These are phyloP conservation scores for Sambucus nigra DNA, from an alignment of 129 eudicot species.

Conservation along the genomic window DNA sequence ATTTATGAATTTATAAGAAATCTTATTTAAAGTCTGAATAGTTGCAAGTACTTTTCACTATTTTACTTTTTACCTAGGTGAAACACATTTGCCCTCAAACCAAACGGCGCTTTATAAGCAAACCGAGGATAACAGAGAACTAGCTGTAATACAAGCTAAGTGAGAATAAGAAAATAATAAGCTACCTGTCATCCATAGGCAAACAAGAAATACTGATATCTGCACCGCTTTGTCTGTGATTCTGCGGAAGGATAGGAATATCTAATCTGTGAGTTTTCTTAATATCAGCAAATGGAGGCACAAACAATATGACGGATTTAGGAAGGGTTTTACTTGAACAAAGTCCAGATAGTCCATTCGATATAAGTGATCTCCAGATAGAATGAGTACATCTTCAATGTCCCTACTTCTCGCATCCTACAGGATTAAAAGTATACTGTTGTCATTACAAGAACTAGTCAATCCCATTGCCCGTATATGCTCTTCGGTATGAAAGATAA, in stretches of 20 bases:
- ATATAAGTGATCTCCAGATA: conserved; percentile 96
- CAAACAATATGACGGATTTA: background rate
- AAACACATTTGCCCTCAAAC: too few relatives aligned
- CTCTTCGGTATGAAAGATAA: background rate
- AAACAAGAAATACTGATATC: conserved; percentile 74
- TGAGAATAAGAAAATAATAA: background rate
- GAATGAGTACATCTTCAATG: conserved; percentile 83
- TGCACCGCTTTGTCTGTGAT: conserved; percentile 93
- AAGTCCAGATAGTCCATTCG: conserved; percentile 97
- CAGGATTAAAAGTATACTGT: background rate
- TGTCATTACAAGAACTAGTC: background rate
- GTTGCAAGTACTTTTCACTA: too few relatives aligned
- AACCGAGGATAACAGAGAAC: too few relatives aligned
- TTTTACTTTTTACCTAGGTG: too few relatives aligned
- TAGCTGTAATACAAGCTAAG: too few relatives aligned
- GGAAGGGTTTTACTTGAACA: conserved; percentile 46
- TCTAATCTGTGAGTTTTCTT: background rate
- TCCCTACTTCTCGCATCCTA: conserved; percentile 96
- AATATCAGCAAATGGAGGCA: background rate
- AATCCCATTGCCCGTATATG: background rate
- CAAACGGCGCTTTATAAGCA: too few relatives aligned
- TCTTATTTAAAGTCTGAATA: too few relatives aligned
- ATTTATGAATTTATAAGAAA: too few relatives aligned
- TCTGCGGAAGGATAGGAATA: conserved; percentile 33
- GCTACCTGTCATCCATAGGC: conserved; percentile 91